These are phyloP conservation scores for Spongospora subterranea DNA, from an alignment of 208 protist genomes.

Conservation along the genomic window DNA sequence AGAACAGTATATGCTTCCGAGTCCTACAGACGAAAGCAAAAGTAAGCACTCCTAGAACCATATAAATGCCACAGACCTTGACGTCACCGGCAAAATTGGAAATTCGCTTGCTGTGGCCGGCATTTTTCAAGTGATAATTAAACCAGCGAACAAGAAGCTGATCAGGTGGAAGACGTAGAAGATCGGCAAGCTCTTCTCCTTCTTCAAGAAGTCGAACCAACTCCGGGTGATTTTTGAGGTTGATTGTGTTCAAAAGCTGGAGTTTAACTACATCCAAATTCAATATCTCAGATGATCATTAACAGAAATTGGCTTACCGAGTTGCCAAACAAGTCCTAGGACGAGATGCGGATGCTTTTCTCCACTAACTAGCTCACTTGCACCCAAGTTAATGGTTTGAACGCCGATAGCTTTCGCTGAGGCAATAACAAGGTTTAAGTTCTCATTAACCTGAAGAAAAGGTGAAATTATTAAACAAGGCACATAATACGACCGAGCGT, in stretches of 20 bases:
- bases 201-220: conserved; percentile 73
- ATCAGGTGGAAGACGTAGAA: conserved; percentile 74
- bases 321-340: conserved; percentile 74
- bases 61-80: conserved; percentile 58
- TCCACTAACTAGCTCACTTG: conserved; percentile 66
- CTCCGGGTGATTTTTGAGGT: conserved; percentile 73
- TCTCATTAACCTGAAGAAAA: conserved; percentile 66
- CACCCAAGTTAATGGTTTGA: conserved; percentile 67
- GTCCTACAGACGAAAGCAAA: conserved; percentile 18
- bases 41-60: neutral
- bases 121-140: conserved; percentile 77
- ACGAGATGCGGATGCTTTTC: conserved; percentile 64
- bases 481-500: no score
- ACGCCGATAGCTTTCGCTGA: conserved; percentile 71
- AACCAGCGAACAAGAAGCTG: conserved; percentile 76
- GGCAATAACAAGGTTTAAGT: conserved; percentile 65
- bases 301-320: neutral
- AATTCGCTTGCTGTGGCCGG: conserved; percentile 61
- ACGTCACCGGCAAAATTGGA: conserved; percentile 74
- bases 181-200: conserved; percentile 73
- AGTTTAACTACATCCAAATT: conserved; percentile 65
- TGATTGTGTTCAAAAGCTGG: conserved; percentile 69
- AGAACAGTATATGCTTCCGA: conserved; percentile 70
- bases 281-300: neutral
- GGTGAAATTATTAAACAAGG: neutral